phyloP scores from a whole-genome alignment of 495 filamentous ascomycete genomes.

The Oidiodendron maius region DNA sequence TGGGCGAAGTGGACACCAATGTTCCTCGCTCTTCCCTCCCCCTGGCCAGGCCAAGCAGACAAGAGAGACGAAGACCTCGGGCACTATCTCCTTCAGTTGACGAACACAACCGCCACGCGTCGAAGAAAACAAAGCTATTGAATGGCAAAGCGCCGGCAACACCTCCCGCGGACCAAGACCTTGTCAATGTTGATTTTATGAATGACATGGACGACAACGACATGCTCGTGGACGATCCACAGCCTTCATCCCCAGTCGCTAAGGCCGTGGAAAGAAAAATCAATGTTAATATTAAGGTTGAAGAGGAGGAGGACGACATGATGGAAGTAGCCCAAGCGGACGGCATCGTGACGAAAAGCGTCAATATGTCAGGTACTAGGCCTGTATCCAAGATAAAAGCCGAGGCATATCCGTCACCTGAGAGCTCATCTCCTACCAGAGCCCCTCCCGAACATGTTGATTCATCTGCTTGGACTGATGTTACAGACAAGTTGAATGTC shows the following conservation, averaged over 20 bases:
- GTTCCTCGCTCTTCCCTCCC: conserved; percentile 50
- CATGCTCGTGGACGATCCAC: conserved; percentile 75
- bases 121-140: conserved; percentile 46
- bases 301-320: conserved; percentile 70
- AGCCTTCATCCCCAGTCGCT: conserved; percentile 79
- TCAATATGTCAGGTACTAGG: conserved; percentile 84
- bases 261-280: conserved; percentile 74
- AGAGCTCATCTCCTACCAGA: conserved; percentile 69
- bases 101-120: conserved; percentile 32
- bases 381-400: conserved; percentile 70
- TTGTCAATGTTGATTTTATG: conserved; percentile 43
- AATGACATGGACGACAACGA: conserved; percentile 50
- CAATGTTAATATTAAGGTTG: conserved; percentile 50
- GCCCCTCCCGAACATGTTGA: conserved; percentile 55
- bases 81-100: conserved; percentile 67
- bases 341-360: conserved; percentile 56
- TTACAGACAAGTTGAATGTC: conserved; percentile 82
- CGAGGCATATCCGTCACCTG: conserved; percentile 57
- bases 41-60: conserved; percentile 59
- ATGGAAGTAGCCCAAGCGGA: conserved; percentile 75
- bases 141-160: conserved; percentile 33
- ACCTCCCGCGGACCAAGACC: conserved; percentile 38
- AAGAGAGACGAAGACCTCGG: conserved; percentile 70
- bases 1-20: conserved; percentile 86
- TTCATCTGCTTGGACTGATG: conserved; percentile 82